These are phyloP conservation scores for Barbarea vulgaris DNA, from an alignment of 345 rosid species.

Conservation along the genomic window DNA sequence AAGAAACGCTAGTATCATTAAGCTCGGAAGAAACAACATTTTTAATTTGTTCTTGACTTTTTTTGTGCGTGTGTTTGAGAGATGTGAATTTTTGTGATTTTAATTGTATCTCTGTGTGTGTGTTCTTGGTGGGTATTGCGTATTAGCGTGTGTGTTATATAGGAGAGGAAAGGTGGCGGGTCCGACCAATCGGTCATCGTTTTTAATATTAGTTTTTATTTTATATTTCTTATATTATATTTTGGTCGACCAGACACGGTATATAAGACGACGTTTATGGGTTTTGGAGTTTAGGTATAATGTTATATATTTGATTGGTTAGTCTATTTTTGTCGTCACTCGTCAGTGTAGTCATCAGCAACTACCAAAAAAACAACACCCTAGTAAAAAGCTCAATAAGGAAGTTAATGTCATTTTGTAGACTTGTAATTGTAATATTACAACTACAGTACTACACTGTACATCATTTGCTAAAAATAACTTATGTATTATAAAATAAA, in stretches of 20 bases:
- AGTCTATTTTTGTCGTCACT: background rate
- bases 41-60: background rate
- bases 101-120: background rate
- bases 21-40: background rate
- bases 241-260: background rate
- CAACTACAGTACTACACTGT: no score
- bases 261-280: background rate
- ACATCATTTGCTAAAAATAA: no score
- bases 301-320: background rate
- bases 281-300: background rate
- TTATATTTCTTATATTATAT: background rate
- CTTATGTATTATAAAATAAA: no score
- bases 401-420: no score
- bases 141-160: background rate
- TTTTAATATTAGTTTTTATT: background rate
- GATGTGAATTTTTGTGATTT: background rate
- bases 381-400: background rate
- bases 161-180: background rate
- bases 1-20: background rate
- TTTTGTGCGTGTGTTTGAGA: background rate
- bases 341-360: background rate
- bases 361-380: no score
- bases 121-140: slow-evolving; percentile 26
- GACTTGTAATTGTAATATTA: no score
- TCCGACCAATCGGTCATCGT: slow-evolving; percentile 14